Percentiles rank a stretch among this genome's conserved stretches.
phyloP scores from a whole-genome alignment of 1,139 yeast species.

The Candida dubliniensis region DNA sequence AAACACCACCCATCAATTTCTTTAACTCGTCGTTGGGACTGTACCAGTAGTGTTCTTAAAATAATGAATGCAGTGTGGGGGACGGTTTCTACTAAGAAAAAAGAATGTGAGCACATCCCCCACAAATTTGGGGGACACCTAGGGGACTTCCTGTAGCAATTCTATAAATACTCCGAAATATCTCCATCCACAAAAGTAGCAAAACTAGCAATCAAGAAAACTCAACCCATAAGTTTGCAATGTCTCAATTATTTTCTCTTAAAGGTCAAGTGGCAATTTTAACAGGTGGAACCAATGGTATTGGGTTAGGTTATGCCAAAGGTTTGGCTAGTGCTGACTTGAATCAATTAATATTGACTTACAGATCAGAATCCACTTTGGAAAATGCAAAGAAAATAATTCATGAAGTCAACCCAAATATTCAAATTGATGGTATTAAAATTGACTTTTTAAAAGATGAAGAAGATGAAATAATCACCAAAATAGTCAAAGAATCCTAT shows the following conservation, averaged over 20 bases:
- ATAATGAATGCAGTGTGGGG: neutral
- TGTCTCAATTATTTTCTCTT: conserved; percentile 25
- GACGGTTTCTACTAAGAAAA: neutral
- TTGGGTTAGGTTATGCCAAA: conserved; percentile 36
- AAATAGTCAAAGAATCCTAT: conserved; percentile 38
- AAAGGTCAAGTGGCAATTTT: conserved; percentile 35
- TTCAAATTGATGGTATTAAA: conserved; percentile 20
- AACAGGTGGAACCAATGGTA: conserved; percentile 39
- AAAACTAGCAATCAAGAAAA: no score
- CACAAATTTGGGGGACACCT: conserved; percentile 1
- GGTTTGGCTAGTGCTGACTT: conserved; percentile 37
- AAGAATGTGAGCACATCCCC: neutral
- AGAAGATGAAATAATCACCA: conserved; percentile 20
- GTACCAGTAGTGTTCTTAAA: no score
- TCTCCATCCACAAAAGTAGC: neutral
- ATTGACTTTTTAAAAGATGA: conserved; percentile 21
- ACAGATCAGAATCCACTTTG: conserved; percentile 19
- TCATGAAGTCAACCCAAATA: conserved; percentile 19
- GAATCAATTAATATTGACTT: conserved; percentile 28
- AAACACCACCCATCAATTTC: no score
- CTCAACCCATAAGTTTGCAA: neutral
- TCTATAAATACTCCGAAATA: neutral
- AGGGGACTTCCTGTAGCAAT: neutral
- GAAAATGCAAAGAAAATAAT: conserved; percentile 20
- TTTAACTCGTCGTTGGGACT: no score